Evolutionary conservation across 2,329 filamentous ascomycete genomes (phyloP), one percentile per base, ranked within the genome.

Genomic region (Tolypocladium capitatum): DNA sequence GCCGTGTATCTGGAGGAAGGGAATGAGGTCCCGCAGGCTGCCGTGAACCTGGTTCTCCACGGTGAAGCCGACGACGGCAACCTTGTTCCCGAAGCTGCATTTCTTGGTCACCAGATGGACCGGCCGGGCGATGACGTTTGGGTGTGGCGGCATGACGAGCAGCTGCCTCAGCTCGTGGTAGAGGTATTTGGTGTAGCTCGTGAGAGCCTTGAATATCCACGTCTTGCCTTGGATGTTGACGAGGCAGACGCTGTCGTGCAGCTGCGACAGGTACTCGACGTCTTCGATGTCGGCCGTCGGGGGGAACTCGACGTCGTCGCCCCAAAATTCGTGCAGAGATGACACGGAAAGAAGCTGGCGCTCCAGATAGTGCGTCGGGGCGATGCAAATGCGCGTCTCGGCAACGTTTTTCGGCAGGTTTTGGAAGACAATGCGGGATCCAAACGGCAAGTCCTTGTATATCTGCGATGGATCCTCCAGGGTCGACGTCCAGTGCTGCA

Each of bases 131-230:
- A 81, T 71, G 48, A 81, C 62, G 57, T 76, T 73, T 2, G 66
- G 64, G 54, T 82, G 76, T 3, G 71, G 65, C 28, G 69, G 63
- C 42, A 80, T 67, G 28, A 60, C 67, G 46, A 80, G 70, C 2
- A 82, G 68, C 24, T 72, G 69, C 47, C 72, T 72, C 18, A 82
- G 66, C 59, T 82, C 78, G 53, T 80, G 75, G 56, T 81, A 81
- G 34, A 82, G 64, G 55, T 75, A 81, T 55, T 80, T 80, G 50
- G 74, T 68, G 52, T 70, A 72, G 60, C 73, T 76, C 2, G 73
- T 74, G 38, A 80, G 58, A 3, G 75, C 74, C 57, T 82, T 82
- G 60, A 82, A 70, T 48, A 80, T 72, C 65, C 70, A 74, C 2
- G 66, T 58, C 43, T 63, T 55, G 7, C 60, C 64, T 20, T 62